Evolutionary conservation across 768 basidiomycete genomes (phyloP).

Genomic region (Daedaleopsis sinensis): DNA sequence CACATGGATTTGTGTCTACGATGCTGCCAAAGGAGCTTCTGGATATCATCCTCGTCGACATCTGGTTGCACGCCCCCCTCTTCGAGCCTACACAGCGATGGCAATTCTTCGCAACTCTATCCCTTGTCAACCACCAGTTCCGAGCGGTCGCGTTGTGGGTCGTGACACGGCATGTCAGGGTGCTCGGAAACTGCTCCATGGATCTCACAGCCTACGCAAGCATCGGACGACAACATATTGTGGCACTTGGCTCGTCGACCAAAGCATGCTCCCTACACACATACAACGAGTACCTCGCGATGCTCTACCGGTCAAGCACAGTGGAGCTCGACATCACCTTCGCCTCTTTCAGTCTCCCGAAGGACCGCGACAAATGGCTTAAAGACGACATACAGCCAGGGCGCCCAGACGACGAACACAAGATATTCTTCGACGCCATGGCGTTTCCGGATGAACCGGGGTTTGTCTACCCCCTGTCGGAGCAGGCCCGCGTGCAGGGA

Average conservation of each 20-base stretch:
- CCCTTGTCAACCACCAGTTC: slow-evolving; percentile 1
- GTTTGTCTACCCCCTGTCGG: background rate
- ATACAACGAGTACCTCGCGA: background rate
- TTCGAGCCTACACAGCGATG: slow-evolving; percentile 2
- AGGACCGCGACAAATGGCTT: slow-evolving; percentile 6
- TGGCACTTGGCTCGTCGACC: too few relatives aligned
- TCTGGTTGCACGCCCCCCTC: slow-evolving; percentile 6
- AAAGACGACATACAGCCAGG: slow-evolving; percentile 3
- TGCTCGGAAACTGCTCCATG: slow-evolving; percentile 9
- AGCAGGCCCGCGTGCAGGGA: background rate
- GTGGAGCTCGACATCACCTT: slow-evolving; percentile 14
- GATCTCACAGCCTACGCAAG: slow-evolving; percentile 7
- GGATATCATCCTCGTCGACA: background rate
- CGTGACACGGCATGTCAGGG: slow-evolving; percentile 6
- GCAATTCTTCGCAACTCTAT: background rate
- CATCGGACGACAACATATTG: background rate
- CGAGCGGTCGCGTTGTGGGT: background rate
- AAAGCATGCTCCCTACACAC: too few relatives aligned
- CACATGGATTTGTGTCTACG: too few relatives aligned
- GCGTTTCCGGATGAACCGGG: too few relatives aligned
- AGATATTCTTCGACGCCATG: background rate
- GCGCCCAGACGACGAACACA: slow-evolving; percentile 5
- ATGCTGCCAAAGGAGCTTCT: background rate
- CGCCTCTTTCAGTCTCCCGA: background rate
- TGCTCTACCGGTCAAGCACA: background rate